phyloP scores from a whole-genome alignment of 306 rosid species.

The Pyrus communis region DNA sequence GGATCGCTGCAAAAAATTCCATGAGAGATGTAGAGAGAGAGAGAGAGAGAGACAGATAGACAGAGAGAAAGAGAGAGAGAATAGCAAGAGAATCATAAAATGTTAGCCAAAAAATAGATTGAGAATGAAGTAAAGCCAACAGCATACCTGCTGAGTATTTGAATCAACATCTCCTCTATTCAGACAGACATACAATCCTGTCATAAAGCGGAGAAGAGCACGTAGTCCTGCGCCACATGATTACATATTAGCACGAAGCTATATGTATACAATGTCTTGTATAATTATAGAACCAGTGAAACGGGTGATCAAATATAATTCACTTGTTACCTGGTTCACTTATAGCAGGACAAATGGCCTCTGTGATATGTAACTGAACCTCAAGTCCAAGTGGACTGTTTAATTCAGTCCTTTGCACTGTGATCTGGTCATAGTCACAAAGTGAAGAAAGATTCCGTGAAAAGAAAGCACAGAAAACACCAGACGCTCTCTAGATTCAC shows the following conservation, averaged over 20 bases:
- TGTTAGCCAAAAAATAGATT: slow-evolving; percentile 3
- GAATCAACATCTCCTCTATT: slow-evolving; percentile 79
- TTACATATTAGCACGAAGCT: slow-evolving; percentile 14
- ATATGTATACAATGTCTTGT: neutral
- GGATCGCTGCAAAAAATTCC: slow-evolving; percentile 51
- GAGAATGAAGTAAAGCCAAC: slow-evolving; percentile 19
- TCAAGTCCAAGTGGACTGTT: slow-evolving; percentile 95
- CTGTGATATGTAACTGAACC: slow-evolving; percentile 78
- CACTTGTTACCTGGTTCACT: slow-evolving; percentile 71
- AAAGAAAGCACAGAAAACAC: slow-evolving; percentile 7
- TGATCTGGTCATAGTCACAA: slow-evolving; percentile 47
- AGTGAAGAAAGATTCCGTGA: slow-evolving; percentile 21
- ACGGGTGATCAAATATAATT: slow-evolving; percentile 1
- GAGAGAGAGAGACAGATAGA: slow-evolving; percentile 30
- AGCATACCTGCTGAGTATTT: slow-evolving; percentile 59
- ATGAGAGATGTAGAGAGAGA: slow-evolving; percentile 24
- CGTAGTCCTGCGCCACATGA: slow-evolving; percentile 60
- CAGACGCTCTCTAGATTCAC: neutral
- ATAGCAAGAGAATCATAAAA: neutral
- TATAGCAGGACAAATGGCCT: slow-evolving; percentile 86
- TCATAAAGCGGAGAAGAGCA: slow-evolving; percentile 85
- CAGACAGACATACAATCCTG: slow-evolving; percentile 80
- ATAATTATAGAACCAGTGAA: slow-evolving; percentile 7
- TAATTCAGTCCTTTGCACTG: slow-evolving; percentile 77
- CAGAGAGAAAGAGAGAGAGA: slow-evolving; percentile 21